phyloP scores from a whole-genome alignment of 768 basidiomycete species.

The Podaxis sp. region DNA sequence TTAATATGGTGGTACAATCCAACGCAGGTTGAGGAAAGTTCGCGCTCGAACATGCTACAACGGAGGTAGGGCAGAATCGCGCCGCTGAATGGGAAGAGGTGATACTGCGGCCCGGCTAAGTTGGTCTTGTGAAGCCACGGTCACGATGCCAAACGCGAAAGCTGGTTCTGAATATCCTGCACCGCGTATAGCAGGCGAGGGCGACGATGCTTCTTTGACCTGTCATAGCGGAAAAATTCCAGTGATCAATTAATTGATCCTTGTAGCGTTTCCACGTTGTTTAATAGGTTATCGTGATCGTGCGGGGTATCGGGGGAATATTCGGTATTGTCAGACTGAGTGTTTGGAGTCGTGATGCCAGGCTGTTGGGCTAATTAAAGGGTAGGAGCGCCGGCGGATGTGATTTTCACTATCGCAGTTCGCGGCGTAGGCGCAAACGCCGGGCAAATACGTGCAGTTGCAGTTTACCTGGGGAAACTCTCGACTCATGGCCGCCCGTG shows the following conservation, averaged over 20 bases:
- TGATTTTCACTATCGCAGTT: neutral
- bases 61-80: neutral
- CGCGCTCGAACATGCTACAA: neutral
- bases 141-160: neutral
- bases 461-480: neutral
- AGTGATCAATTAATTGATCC: neutral
- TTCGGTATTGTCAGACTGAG: neutral
- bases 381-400: neutral
- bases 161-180: neutral
- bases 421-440: neutral
- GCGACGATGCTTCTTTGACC: neutral
- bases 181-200: neutral
- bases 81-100: neutral
- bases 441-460: neutral
- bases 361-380: neutral
- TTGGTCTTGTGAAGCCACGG: constrained; percentile 7
- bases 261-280: neutral
- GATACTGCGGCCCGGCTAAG: neutral
- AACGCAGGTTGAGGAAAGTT: neutral
- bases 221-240: constrained; percentile 5
- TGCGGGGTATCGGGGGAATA: neutral
- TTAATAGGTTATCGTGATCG: neutral
- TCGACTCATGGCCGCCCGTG: neutral
- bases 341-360: too few relatives aligned
- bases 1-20: neutral